Conservation (phyloP, 495 filamentous ascomycete genomes). For the Tuber melanosporum region DNA sequence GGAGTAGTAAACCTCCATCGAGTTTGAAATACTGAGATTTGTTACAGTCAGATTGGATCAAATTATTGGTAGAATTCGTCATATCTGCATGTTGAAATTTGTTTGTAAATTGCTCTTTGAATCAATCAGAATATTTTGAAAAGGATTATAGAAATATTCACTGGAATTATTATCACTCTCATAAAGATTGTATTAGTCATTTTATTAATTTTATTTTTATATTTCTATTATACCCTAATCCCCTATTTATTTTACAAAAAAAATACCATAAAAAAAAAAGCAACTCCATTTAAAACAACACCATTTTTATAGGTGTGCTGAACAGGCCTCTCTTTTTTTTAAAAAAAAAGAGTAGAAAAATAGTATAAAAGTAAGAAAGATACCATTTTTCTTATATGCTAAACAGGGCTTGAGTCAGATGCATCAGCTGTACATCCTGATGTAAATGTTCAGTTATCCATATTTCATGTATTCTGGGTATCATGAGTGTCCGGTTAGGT, state of each 20-base stretch:
- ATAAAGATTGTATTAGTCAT: too few species aligned
- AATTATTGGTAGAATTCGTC: not conserved
- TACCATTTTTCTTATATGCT: not conserved
- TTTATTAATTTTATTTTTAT: not conserved
- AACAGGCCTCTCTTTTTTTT: not conserved
- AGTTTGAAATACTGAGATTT: not conserved
- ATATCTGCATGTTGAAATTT: too few species aligned
- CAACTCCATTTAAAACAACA: not conserved
- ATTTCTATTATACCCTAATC: too few species aligned
- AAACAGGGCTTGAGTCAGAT: not conserved
- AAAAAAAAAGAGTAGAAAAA: not conserved
- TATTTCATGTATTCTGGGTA: too few species aligned
- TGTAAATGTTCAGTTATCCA: too few species aligned
- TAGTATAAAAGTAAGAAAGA: not conserved
- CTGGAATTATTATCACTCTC: not conserved
- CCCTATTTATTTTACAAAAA: too few species aligned
- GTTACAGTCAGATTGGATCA: not conserved
- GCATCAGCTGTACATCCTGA: too few species aligned
- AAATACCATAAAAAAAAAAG: too few species aligned
- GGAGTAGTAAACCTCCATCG: not conserved
- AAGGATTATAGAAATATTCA: not conserved
- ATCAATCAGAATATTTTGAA: not conserved
- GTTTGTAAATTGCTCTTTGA: not conserved
- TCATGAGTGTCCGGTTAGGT: too few species aligned
- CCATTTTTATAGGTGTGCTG: not conserved